Evolutionary conservation across 805 yeast genomes (phyloP).

Genomic region (Candida cerambycidarum): DNA sequence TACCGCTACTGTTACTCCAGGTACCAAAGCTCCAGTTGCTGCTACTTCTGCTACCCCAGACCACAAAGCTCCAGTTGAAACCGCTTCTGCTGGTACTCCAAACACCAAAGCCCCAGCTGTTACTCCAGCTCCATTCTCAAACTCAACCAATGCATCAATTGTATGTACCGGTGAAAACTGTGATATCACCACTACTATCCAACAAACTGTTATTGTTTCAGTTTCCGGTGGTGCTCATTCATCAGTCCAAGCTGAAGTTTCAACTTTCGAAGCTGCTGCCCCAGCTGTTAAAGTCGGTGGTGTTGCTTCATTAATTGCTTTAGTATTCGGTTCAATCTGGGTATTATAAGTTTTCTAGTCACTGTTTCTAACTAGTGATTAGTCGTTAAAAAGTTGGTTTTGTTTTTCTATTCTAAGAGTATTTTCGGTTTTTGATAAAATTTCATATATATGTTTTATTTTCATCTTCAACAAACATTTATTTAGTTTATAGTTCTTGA

Average conservation of each 20-base stretch:
- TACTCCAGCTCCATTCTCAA: constrained; percentile 22
- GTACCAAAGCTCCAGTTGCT: constrained; percentile 11
- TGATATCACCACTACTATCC: constrained; percentile 13
- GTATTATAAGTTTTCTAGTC: constrained; percentile 10
- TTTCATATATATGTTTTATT: constrained; percentile 5
- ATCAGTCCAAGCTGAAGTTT: constrained; percentile 17
- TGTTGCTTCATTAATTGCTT: constrained; percentile 31
- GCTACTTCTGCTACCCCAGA: constrained; percentile 16
- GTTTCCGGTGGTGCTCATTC: constrained; percentile 17
- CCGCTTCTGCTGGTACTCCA: constrained; percentile 16
- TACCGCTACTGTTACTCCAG: constrained; percentile 14
- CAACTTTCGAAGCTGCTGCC: constrained; percentile 29
- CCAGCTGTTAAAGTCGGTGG: constrained; percentile 26
- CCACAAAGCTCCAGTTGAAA: constrained; percentile 20
- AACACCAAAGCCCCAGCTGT: constrained; percentile 20
- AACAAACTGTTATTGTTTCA: constrained; percentile 12
- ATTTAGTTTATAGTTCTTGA: not conserved
- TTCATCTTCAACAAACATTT: constrained; percentile 6
- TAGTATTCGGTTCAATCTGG: constrained; percentile 32
- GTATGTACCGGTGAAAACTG: constrained; percentile 14
- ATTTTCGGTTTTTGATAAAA: constrained; percentile 5
- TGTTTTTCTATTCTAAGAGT: constrained; percentile 6
- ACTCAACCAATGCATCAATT: constrained; percentile 13
- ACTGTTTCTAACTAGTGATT: constrained; percentile 10
- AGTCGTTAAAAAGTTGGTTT: constrained; percentile 4